Evolutionary conservation across 176 grass and related monocot species (phyloP), one percentile per base, ranked within the genome.

Genomic region (Tillandsia leiboldiana): DNA sequence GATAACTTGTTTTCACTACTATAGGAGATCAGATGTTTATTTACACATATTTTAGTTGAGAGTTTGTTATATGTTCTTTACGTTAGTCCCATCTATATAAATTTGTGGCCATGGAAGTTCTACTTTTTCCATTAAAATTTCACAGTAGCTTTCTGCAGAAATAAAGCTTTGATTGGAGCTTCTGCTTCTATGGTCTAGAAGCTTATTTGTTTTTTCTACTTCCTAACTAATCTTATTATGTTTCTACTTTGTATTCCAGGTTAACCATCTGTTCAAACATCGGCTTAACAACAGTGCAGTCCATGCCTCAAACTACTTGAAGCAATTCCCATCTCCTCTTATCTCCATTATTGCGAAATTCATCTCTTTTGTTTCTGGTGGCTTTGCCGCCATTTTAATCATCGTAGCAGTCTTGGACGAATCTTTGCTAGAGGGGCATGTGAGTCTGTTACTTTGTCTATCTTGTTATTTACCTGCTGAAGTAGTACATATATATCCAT

Each of bases 301-400:
- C 73, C 86, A 93, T 83, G 86, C 95, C 12, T 80, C 91, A 72
- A 94, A 99, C 79, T 99, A 99, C 73, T 51, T 99, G 80, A 99
- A 88, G 82, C 87, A 99, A 56, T 99, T 99, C 77, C 95, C 95
- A 70, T 93, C 84, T 50, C 95, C 95, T 62, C 78, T 99, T 49
- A 83, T 99, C 66, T 90, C 95, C 50, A 99, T 93, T 57, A 71
- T 99, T 53, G 87, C 95, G 48, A 93, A 90, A 83, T 99, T 99
- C 53, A 76, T 99, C 79, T 99, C 87, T 63, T 99, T 99, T 86
- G 95, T 94, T 62, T 99, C 90, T 84, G 90, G 95, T 77, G 95
- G 95, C 70, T 86, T 99, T 48, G 90, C 89, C 81, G 95, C 89
- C 69, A 86, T 86, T 80, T 53, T 99, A 20, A 90, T 99, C 58